Evolutionary conservation across 2,329 filamentous ascomycete genomes (phyloP), one percentile per base, ranked within the genome.

Genomic region (Penicillium sp.): DNA sequence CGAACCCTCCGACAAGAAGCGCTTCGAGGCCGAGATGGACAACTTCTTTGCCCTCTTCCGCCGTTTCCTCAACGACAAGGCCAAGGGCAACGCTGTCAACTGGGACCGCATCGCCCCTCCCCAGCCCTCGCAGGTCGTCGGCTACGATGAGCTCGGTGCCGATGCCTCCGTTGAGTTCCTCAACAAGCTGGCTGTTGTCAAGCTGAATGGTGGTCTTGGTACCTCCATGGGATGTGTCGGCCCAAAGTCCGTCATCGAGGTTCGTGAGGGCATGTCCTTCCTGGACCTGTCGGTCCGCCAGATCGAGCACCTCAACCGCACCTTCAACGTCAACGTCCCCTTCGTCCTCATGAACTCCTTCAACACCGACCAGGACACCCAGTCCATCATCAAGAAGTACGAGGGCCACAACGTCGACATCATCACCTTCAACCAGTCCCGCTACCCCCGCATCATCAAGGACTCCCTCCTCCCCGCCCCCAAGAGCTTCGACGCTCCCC

Each of bases 321-420:
- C 91, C 61, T 97, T 97, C 81, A 85, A 89, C 66, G 91, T 95
- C 75, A 97, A 97, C 73, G 94, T 99, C 27, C 94, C 94, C 42
- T 97, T 99, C 77, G 87, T 99, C 64, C 87, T 99, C 67, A 99
- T 99, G 94, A 99, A 99, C 87, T 97, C 94, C 49, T 99, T 99
- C 89, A 99, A 99, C 85, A 99, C 94, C 73, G 92, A 99, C 75
- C 86, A 93, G 68, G 94, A 99, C 73, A 99, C 94, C 45, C 91
- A 92, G 58, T 91, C 91, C 78, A 99, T 99, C 79, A 99, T 99
- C 83, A 99, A 99, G 87, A 99, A 99, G 83, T 99, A 97, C 80
- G 93, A 99, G 81, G 94, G 94, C 60, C 94, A 99, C 85, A 97
- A 97, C 75, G 95, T 99, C 70, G 94, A 99, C 73, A 97, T 99